Evolutionary conservation across 1,284 basidiomycete species (phyloP), one percentile per base, ranked within the genome.

Genomic region (Malassezia furfur): DNA sequence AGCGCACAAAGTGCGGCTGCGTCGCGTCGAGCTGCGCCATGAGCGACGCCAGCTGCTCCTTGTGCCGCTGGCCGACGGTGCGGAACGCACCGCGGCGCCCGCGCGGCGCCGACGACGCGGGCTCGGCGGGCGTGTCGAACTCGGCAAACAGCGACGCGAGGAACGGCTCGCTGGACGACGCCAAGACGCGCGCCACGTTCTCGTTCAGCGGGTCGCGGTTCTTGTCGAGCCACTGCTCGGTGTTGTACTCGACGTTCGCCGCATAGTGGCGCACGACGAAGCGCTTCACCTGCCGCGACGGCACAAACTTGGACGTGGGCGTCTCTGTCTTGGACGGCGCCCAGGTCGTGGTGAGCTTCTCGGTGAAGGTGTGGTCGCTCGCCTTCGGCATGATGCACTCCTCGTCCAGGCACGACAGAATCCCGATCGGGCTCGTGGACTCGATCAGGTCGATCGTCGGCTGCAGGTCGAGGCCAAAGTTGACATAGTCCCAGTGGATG

Each of bases 331-430:
- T 12, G 14, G 40, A 19, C 22, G 63, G 61, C 17, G 62, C 62
- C 72, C 72, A 74, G 19, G 57, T 67, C 22, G 63, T 54, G 43
- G 61, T 63, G 2, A 96, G 81, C 77, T 96, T 98, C 76, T 91
- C 85, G 31, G 90, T 93, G 76, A 98, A 96, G 0, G 91, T 96
- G 48, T 84, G 77, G 75, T 99, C 94, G 7, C 87, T 91, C 3
- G 93, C 94, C 76, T 88, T 91, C 41, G 94, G 94, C 93, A 98
- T 98, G 77, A 98, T 98, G 74, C 91, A 98, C 69, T 96, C 94
- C 74, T 98, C 94, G 74, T 99, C 94, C 45, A 99, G 79, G 65
- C 87, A 85, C 60, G 89, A 90, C 37, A 99, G 81, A 54, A 98
- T 87, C 59, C 94, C 94, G 63, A 98, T 91, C 1, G 80, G 80